Evolutionary conservation across 139 green algal species (phyloP).

Genomic region (Chlamydomonas sphaeroides): DNA sequence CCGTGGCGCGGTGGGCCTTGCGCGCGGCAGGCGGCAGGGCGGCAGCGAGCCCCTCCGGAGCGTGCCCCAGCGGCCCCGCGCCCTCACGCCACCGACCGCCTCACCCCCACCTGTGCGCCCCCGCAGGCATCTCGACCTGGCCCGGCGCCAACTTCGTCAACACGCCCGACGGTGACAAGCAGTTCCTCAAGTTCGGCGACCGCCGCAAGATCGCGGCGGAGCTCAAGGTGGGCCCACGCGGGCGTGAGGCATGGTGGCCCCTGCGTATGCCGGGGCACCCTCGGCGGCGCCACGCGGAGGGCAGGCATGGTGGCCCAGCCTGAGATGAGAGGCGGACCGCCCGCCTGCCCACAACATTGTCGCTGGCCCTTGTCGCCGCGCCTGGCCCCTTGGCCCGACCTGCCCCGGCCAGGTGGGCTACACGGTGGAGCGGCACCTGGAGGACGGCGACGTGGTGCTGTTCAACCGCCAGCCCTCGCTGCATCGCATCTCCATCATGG

Average conservation of each 20-base stretch:
- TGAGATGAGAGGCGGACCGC: too few relatives aligned
- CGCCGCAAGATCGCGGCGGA: conserved; percentile 85
- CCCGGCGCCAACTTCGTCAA: conserved; percentile 96
- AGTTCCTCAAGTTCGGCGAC: conserved; percentile 91
- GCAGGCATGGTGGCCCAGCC: too few relatives aligned
- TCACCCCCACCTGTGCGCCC: neutral
- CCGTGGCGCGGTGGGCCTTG: too few relatives aligned
- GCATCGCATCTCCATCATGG: conserved; percentile 98
- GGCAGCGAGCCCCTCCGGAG: too few relatives aligned
- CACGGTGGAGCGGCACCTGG: conserved; percentile 93
- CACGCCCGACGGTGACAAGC: conserved; percentile 66
- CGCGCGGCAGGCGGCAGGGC: too few relatives aligned
- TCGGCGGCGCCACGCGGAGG: too few relatives aligned
- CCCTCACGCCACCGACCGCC: neutral
- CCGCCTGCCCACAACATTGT: too few relatives aligned
- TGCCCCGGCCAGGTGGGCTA: conserved; percentile 72
- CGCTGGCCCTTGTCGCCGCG: too few relatives aligned
- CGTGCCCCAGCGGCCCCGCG: too few relatives aligned
- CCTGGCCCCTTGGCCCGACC: neutral
- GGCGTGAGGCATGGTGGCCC: too few relatives aligned
- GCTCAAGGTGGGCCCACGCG: conserved; percentile 83
- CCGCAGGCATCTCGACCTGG: conserved; percentile 64
- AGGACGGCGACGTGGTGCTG: conserved; percentile 95
- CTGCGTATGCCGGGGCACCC: too few relatives aligned
- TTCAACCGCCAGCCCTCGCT: conserved; percentile 99